Evolutionary conservation across 306 rosid genomes (phyloP).

Genomic region (Cucurbita argyrosperma): DNA sequence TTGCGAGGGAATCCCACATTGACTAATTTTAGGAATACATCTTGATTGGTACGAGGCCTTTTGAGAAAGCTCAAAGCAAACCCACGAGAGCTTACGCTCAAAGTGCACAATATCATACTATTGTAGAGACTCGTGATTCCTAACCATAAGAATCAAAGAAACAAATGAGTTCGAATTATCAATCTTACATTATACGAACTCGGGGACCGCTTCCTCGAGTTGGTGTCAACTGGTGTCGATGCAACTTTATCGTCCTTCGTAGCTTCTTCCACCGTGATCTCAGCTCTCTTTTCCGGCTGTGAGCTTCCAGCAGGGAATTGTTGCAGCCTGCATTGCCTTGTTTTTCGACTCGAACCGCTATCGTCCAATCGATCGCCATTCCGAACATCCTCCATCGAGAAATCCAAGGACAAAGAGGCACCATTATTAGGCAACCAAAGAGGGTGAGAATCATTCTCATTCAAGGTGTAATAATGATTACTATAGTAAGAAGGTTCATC

Average conservation of each 20-base stretch:
- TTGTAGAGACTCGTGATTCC: too few species aligned
- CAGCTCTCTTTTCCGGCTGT: constrained; percentile 12
- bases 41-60: too few species aligned
- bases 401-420: constrained; percentile 13
- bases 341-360: constrained; percentile 21
- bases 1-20: too few species aligned
- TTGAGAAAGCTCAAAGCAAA: too few species aligned
- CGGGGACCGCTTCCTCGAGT: constrained; percentile 41
- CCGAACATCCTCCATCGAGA: constrained; percentile 17
- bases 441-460: constrained; percentile 15
- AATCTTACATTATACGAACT: constrained; percentile 32
- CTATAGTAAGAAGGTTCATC: constrained; percentile 10
- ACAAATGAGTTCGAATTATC: neutral
- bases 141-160: too few species aligned
- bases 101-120: too few species aligned
- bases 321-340: constrained; percentile 17
- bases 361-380: constrained; percentile 14
- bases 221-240: neutral
- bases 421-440: constrained; percentile 20
- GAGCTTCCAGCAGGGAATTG: neutral
- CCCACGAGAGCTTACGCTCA: too few species aligned
- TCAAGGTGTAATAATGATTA: constrained; percentile 3
- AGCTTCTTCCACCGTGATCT: constrained; percentile 14
- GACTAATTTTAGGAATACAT: too few species aligned
- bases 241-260: constrained; percentile 14